Evolutionary conservation across 192 early-diverging fungal species (phyloP).

Genomic region (Backusella mclennaniae): DNA sequence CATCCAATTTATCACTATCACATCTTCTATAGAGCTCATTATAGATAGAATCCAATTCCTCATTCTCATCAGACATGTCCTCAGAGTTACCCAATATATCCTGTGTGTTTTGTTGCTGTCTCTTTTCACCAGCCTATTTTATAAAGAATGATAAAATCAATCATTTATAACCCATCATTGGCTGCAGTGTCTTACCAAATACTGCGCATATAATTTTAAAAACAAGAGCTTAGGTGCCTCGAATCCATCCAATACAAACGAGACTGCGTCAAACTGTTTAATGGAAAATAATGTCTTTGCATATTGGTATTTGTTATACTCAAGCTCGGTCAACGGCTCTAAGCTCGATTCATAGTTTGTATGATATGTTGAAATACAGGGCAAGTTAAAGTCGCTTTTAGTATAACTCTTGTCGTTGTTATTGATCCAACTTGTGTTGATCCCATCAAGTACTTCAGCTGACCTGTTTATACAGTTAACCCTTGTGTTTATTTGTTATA

Average conservation of each 20-base stretch:
- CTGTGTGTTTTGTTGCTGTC: constrained; percentile 54
- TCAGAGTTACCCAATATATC: constrained; percentile 57
- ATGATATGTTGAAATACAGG: not conserved
- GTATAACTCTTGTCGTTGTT: not conserved
- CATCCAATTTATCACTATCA: constrained; percentile 51
- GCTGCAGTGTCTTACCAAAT: constrained; percentile 49
- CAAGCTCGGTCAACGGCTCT: constrained; percentile 25
- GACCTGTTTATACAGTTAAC: constrained; percentile 38
- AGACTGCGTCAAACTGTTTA: constrained; percentile 68
- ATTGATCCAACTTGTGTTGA: constrained; percentile 15
- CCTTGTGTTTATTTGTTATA: not conserved
- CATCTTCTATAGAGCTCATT: constrained; percentile 44
- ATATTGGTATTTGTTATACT: constrained; percentile 54
- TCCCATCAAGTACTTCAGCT: constrained; percentile 48
- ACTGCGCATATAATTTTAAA: constrained; percentile 78
- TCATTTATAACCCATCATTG: no score
- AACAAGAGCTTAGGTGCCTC: constrained; percentile 58
- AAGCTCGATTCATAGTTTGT: constrained; percentile 11
- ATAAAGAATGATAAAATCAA: not conserved
- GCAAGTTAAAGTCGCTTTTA: not conserved
- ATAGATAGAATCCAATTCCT: constrained; percentile 43
- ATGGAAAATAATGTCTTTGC: constrained; percentile 75
- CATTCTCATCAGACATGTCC: constrained; percentile 42
- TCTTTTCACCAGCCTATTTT: constrained; percentile 50
- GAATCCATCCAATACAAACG: constrained; percentile 49